Base-by-base conservation (phyloP, 306 rosid species). In the Phaseolus lunatus region DNA sequence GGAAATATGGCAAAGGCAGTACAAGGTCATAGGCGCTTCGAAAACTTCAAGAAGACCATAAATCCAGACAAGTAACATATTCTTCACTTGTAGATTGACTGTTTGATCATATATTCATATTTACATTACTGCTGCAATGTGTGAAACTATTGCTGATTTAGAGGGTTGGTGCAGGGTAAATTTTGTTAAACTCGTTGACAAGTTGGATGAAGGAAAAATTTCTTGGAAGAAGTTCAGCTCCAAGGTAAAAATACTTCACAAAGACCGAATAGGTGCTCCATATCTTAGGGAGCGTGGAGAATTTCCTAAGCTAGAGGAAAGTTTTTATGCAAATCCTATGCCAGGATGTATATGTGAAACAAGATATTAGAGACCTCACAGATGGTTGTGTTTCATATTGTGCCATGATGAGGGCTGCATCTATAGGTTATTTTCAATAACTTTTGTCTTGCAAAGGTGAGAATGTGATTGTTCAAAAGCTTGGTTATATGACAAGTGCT, bases 301-400 rank as follows among this genome's bases (percentile, higher is more conserved):
- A 64, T 9, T 37, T 37, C 70, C 70, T 19, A 64, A 64, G 70
- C 70, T 64, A 19, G 70, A 64, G 70, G 70, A 64, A 37, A 64
- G 70, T 19, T 64, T 64, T 64, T 37, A 64, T 64, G 49, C 70
- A 35, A 64, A 64, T 64, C 70, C 70, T 37, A 16, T 64, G 70
- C 70, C 70, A 37, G 70, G 70, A 18, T 64, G 70, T 64, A 64
- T 64, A 35, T 64, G 70, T 64, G 70, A 37, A 64, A 64, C 18
- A 35, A 64, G 5, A 31, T 7, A 37, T 35, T 35, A 64, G 49
- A 37, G 47, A 33, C 45, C 9, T 33, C 48, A 19, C n/a, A 9
- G 24, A 3, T 19, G 49, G 70, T 19, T 37, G 70, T 64, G 10
- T 18, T 64, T 37, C 70, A 35, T 64, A 37, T 37, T 16, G 37